Evolutionary conservation across 2,329 filamentous ascomycete species (phyloP), one percentile per base, ranked within the genome.

Genomic region (Trichoderma atrobrunneum): DNA sequence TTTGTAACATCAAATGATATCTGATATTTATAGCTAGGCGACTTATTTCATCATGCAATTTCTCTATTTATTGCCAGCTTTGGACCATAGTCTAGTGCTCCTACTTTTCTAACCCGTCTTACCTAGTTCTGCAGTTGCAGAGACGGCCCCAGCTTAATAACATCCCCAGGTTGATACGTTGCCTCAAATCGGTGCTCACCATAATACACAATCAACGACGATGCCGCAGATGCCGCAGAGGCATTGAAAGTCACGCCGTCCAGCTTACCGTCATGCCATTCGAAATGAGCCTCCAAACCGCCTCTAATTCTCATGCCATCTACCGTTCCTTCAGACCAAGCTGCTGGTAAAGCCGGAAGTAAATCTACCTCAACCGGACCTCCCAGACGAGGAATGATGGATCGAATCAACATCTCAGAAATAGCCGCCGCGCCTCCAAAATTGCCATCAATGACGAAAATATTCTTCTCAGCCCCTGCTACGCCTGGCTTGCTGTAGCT

Each of bases 401-500:
- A 72, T n/a, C 71, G 66, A 21, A 71, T 60, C 56, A 72, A 10
- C 71, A 72, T 72, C 30, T 72, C 71, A n/a, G 67, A 34, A 54
- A 72, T 72, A 18, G 64, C 71, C 10, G 71, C 66, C 4, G 71
- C 71, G 4, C 71, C 71, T 6, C 71, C 71, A 18, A 56, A 59
- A 18, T 72, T 72, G 7, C 71, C 71, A 56, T 72, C 71, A 66
- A 72, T 61, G 7, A 72, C 71, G 59, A 72, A 72, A 26, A 72
- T 72, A 11, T 72, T 63, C 7, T 57, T 30, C 43, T 72, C 66
- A 1, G 71, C 71, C 3, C 71, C 71, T 1, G 66, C 71, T 3
- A 72, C 66, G 18, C 71, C 71, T 0, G 71, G 71, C 26, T 72
- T 72, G 43, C 71, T 72, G 59, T 72, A 72, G 48, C 71, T 72